These are phyloP conservation scores for Syzygium grande DNA, from an alignment of 345 rosid genomes.

Conservation along the genomic window DNA sequence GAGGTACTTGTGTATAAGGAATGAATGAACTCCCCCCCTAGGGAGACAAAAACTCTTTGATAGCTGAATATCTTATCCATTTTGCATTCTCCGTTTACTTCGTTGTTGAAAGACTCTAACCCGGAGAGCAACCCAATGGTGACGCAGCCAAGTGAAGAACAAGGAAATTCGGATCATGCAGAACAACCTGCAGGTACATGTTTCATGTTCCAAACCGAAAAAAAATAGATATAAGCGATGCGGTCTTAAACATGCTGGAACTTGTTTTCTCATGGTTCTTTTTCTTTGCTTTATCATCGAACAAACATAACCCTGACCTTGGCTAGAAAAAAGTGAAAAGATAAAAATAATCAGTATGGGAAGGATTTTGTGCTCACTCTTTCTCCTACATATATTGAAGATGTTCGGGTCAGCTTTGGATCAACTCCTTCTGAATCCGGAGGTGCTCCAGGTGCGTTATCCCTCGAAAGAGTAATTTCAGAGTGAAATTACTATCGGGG, in stretches of 20 bases:
- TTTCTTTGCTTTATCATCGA: neutral
- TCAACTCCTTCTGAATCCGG: neutral
- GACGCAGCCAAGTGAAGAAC: neutral
- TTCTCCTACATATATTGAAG: neutral
- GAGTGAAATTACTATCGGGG: neutral
- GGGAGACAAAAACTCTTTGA: neutral
- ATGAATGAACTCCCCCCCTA: neutral
- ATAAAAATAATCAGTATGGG: neutral
- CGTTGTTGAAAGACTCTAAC: neutral
- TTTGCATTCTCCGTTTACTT: neutral
- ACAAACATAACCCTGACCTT: neutral
- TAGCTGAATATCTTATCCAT: neutral
- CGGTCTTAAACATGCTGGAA: no score
- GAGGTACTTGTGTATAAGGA: neutral
- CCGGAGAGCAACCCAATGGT: neutral
- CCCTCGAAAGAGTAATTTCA: neutral
- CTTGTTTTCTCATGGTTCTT: rapidly evolving
- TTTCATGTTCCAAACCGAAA: no score
- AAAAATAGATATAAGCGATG: no score
- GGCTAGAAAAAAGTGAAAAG: neutral
- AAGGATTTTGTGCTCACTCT: neutral
- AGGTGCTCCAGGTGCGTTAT: neutral
- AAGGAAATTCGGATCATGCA: neutral
- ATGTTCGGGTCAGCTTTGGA: neutral
- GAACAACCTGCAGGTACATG: neutral